Evolutionary conservation across 768 basidiomycete genomes (phyloP).

Genomic region (Pisolithus tinctorius): DNA sequence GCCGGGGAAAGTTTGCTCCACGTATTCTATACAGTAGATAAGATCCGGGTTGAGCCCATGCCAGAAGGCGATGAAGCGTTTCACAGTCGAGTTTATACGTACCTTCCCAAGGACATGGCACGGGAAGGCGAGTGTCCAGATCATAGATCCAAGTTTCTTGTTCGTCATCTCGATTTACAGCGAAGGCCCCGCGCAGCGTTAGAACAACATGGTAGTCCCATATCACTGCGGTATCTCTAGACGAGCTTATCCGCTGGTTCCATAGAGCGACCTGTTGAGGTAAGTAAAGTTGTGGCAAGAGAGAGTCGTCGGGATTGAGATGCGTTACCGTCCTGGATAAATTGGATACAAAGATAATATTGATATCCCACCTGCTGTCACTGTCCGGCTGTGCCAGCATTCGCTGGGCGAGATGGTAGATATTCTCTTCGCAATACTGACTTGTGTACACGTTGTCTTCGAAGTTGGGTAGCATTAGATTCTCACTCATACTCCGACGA

Average conservation of each 20-base stretch:
- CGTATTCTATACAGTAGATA: constrained; percentile 33
- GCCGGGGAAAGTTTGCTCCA: constrained; percentile 37
- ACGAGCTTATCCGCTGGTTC: constrained; percentile 43
- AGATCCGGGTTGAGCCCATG: constrained; percentile 11
- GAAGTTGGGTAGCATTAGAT: constrained; percentile 14
- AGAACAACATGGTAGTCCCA: constrained; percentile 78
- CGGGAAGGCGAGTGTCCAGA: constrained; percentile 47
- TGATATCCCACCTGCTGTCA: constrained; percentile 40
- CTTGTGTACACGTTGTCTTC: constrained; percentile 42
- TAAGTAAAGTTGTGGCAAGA: constrained; percentile 4
- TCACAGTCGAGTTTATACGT: constrained; percentile 10
- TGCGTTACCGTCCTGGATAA: constrained; percentile 44
- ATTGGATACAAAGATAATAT: constrained; percentile 63
- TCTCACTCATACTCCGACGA: constrained; percentile 17
- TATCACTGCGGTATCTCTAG: constrained; percentile 36
- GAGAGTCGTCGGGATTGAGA: background rate
- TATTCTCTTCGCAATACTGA: constrained; percentile 70
- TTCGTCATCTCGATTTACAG: background rate
- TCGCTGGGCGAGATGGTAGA: constrained; percentile 48
- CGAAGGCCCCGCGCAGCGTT: constrained; percentile 34
- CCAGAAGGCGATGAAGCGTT: constrained; percentile 1
- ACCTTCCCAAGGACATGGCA: constrained; percentile 51
- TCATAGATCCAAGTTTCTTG: constrained; percentile 57
- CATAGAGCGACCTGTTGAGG: constrained; percentile 53
- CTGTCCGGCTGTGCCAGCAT: constrained; percentile 31